Percentiles rank a stretch among this genome's conserved stretches.
These are phyloP conservation scores for Bauhinia variegata DNA, from an alignment of 306 rosid species.

Conservation along the genomic window DNA sequence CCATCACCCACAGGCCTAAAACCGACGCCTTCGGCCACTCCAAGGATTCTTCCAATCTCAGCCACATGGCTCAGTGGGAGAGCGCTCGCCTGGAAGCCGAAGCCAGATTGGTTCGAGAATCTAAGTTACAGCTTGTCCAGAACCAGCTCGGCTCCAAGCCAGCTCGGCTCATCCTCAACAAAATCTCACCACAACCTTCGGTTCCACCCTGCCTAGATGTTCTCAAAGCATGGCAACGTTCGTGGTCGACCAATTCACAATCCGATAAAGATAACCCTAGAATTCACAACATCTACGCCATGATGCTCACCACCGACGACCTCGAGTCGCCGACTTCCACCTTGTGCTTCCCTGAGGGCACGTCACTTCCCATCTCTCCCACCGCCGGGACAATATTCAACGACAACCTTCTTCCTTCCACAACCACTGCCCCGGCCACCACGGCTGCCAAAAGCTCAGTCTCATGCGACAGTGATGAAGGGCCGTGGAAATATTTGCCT, in stretches of 20 bases:
- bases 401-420: neutral
- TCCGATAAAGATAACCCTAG: conserved; percentile 2
- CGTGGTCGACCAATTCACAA: conserved; percentile 30
- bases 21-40: neutral
- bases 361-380: neutral
- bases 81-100: conserved; percentile 49
- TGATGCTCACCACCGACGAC: conserved; percentile 23
- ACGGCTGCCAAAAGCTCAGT: neutral
- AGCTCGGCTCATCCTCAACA: conserved; percentile 20
- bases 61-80: conserved; percentile 54
- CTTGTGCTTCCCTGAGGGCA: conserved; percentile 10
- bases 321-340: conserved; percentile 30
- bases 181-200: conserved; percentile 14
- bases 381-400: neutral
- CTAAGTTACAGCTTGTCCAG: neutral
- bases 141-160: neutral
- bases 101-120: conserved; percentile 33
- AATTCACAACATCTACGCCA: conserved; percentile 31
- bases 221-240: conserved; percentile 51
- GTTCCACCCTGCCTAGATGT: conserved; percentile 40
- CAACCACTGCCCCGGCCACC: neutral
- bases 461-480: neutral
- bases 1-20: conserved; percentile 43
- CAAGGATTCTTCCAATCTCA: conserved; percentile 32
- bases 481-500: neutral